Percentiles rank a stretch among this genome's conserved stretches.
Evolutionary conservation across 441 rosid genomes (phyloP).

Genomic region (Erodium trifolium): DNA sequence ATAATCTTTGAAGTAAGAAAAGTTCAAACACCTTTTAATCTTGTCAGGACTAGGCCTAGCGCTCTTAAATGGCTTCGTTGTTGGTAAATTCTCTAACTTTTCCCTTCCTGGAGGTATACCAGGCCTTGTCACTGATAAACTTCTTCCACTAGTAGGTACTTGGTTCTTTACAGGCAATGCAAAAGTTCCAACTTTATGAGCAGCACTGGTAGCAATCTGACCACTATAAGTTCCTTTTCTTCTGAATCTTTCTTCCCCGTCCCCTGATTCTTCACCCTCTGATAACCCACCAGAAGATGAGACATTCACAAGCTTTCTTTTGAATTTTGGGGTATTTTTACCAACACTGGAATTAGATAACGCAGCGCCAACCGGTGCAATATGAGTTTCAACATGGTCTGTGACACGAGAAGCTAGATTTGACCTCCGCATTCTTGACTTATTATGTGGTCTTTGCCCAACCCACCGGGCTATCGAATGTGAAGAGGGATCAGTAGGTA

Average conservation of each 20-base stretch:
- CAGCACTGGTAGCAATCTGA: conserved; percentile 26
- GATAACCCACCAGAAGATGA: conserved; percentile 64
- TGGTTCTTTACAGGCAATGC: conserved; percentile 45
- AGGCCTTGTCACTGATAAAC: conserved; percentile 43
- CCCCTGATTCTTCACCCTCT: conserved; percentile 88
- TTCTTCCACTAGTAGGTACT: conserved; percentile 44
- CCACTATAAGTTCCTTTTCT: conserved; percentile 42
- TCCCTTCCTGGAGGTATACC: conserved; percentile 39
- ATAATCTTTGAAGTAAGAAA: conserved; percentile 12
- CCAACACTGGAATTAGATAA: conserved; percentile 50
- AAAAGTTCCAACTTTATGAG: conserved; percentile 44
- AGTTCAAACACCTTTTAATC: conserved; percentile 37
- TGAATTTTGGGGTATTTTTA: conserved; percentile 39
- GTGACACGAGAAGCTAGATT: conserved; percentile 67
- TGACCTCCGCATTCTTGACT: conserved; percentile 70
- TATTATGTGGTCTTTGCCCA: conserved; percentile 85
- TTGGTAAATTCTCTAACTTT: conserved; percentile 50
- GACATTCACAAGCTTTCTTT: conserved; percentile 55
- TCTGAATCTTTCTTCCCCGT: conserved; percentile 57
- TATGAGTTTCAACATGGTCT: conserved; percentile 49
- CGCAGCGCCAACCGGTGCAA: conserved; percentile 45
- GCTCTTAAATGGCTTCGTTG: conserved; percentile 43
- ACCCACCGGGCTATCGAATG: conserved; percentile 86
- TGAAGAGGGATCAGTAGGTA: conserved; percentile 56
- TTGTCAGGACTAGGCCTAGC: conserved; percentile 57